Conservation (phyloP, 331 rosid species). For the Pyrus hybrid region DNA sequence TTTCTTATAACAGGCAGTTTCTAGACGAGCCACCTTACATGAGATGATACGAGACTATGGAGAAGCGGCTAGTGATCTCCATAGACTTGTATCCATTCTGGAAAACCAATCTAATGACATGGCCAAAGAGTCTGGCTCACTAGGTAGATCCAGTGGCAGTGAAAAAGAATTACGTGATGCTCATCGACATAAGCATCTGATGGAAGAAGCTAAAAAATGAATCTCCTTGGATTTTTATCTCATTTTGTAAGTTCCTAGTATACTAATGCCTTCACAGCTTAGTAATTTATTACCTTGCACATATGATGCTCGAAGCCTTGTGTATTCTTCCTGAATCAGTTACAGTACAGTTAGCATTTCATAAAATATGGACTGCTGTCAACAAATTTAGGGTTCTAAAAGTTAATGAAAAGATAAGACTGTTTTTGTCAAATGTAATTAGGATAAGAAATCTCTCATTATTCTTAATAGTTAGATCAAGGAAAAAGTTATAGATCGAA, state of each 20-base stretch:
- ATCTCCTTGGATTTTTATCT: conserved; percentile 64
- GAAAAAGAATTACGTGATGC: conserved; percentile 61
- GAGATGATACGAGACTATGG: conserved; percentile 77
- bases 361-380: not conserved
- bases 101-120: conserved; percentile 55
- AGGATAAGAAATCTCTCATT: not conserved
- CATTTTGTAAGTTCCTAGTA: conserved; percentile 64
- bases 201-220: conserved; percentile 65
- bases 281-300: not conserved
- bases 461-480: not conserved
- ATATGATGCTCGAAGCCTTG: not conserved
- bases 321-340: not conserved
- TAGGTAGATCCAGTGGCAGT: conserved; percentile 40
- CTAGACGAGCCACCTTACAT: conserved; percentile 84
- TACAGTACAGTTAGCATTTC: not conserved
- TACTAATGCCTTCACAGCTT: not conserved
- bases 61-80: conserved; percentile 68
- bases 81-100: conserved; percentile 44
- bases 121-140: conserved; percentile 31
- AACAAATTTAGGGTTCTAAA: not conserved
- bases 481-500: not conserved
- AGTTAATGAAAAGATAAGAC: not conserved
- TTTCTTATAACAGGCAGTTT: conserved; percentile 55
- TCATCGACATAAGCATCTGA: conserved; percentile 33
- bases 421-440: not conserved